Base-by-base conservation (phyloP, 2,329 filamentous ascomycete genomes). In the Pseudogymnoascus sp. region DNA sequence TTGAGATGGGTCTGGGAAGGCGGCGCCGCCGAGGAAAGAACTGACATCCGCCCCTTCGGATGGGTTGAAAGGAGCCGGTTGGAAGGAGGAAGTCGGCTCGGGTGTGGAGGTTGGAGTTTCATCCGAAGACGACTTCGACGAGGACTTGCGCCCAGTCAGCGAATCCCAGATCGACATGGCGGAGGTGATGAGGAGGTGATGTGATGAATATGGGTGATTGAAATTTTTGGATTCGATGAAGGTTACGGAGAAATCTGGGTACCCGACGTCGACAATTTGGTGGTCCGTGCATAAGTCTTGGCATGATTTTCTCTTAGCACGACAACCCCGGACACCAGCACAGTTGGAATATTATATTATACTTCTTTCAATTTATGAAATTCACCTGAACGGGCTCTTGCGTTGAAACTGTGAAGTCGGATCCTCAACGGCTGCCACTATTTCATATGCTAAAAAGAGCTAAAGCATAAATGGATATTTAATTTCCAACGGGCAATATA, bases 1-100 rank as follows among this genome's bases (percentile, higher is more conserved):
- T 74, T 89, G 83, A 65, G 91, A 86, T 8, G 93, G 90, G 75
- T 99, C 94, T 74, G 91, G 85, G 69, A 94, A 87, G 61, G 86
- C 76, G 62, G 88, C 86, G 69, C 80, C 83, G 71, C 85, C 86
- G 63, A 97, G 84, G 76, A 99, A 97, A 61, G 90, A 88, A 70
- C 90, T 88, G 69, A 94, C 89, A 75, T 93, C 91, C 75, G 89
- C 86, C 60, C 85, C 85, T 69, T 86, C 81, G 67, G 84, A 80
- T 41, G 90, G 84, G 74, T 92, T 86, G 75, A 90, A 92, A 66
- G 80, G 77, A 63, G 80, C 72, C 65, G 82, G 76, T 72, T 76
- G 73, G 77, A 74, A 65, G 76, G 70, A 71, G 80, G 74, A 70
- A 78, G 74, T 57, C 8, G 64, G 61, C 43, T 68, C 30, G 39